phyloP scores from a whole-genome alignment of 805 yeast genomes.

The Candida germanica region DNA sequence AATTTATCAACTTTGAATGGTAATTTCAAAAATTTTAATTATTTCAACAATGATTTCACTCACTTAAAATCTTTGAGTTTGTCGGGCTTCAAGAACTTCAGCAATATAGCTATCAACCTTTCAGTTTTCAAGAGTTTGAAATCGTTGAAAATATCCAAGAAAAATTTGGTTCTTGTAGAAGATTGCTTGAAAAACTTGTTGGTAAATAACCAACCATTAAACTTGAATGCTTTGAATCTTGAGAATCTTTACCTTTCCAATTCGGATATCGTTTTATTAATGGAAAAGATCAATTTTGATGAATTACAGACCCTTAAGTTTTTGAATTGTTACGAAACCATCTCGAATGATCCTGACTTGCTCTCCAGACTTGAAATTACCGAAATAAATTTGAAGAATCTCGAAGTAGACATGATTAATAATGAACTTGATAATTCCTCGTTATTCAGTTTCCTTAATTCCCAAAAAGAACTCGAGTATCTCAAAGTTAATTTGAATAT shows the following conservation, averaged over 20 bases:
- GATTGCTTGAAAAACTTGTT: conserved; percentile 11
- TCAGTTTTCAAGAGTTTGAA: conserved; percentile 12
- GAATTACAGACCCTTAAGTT: conserved; percentile 7
- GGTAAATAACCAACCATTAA: conserved; percentile 5
- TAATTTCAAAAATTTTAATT: conserved; percentile 16
- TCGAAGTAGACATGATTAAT: conserved; percentile 11
- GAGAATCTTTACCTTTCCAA: conserved; percentile 13
- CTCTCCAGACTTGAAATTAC: too few species aligned
- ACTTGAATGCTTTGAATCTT: conserved; percentile 8
- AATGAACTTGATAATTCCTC: conserved; percentile 6
- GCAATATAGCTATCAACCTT: conserved; percentile 13
- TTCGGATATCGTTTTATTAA: conserved; percentile 6
- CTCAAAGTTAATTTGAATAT: conserved; percentile 10
- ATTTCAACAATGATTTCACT: conserved; percentile 8
- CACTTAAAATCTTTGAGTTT: conserved; percentile 14
- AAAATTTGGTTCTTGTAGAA: conserved; percentile 11
- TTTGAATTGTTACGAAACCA: conserved; percentile 11
- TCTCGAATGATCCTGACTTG: too few species aligned
- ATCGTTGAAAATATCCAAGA: conserved; percentile 16
- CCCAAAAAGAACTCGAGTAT: neutral
- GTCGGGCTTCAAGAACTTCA: conserved; percentile 14
- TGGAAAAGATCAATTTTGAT: conserved; percentile 7
- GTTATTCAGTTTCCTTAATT: conserved; percentile 5
- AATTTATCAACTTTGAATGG: conserved; percentile 15
- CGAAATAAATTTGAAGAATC: conserved; percentile 1